Base-by-base conservation (phyloP, 352 stramenopile genomes). In the Pythium sp. region DNA sequence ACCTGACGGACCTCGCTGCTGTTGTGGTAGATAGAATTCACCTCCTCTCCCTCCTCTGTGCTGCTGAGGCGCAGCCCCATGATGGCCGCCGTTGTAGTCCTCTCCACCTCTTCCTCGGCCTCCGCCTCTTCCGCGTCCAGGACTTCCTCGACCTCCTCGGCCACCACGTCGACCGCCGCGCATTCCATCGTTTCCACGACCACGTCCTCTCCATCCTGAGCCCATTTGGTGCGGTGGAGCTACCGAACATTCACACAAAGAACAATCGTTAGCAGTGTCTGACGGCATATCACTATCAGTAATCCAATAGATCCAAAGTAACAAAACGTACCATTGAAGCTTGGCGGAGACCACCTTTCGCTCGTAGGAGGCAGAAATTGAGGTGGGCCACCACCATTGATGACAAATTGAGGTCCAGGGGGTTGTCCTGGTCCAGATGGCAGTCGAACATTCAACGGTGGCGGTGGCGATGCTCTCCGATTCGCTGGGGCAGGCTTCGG, bases 181-280 rank as follows among this genome's bases (percentile, higher is more conserved):
- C 61, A 67, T 62, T 34, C 70, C 63, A 22, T 85, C 75, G 64
- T 73, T 72, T 11, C 74, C 78, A 68, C 72, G 73, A 11, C 78
- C 80, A 63, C 60, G 79, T 15, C 67, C 73, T 75, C 72, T 72
- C 73, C 75, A 79, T 38, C 73, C 60, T 7, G 74, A 74, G 22
- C 68, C 63, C 38, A 65, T 49, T 47, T 58, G 26, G 26, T 72
- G 58, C 9, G 51, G 8, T 5, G 53, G 49, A 43, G 22, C 59
- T 72, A n/a, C 15, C 38, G n/a, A 66, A 28, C 18, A 11, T 38
- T 46, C 2, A 56, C 51, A 55, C 32, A 59, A 20, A 59, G 5
- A 38, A 11, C 2, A 26, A 20, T 59, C 28, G 12, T 59, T 41
- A 59, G 26, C 22, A 58, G 34, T 2, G 12, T 62, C 15, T 43